Percentiles rank a stretch among this genome's conserved stretches.
Evolutionary conservation across 192 early-diverging fungal genomes (phyloP).

Genomic region (Podila minutissima): DNA sequence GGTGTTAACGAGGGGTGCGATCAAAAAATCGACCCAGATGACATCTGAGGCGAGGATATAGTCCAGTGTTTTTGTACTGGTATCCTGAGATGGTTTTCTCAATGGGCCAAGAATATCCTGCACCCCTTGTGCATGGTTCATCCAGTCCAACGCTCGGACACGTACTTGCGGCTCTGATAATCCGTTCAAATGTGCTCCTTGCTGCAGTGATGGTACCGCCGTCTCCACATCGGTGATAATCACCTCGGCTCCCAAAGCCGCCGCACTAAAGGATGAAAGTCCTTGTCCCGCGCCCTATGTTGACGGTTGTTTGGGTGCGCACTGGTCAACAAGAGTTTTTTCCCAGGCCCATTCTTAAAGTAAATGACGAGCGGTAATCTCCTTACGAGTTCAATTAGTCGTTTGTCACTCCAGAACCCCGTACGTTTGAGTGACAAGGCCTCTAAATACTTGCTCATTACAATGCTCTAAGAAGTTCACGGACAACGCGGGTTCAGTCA

Average conservation of each 20-base stretch:
- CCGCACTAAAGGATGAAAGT: constrained; percentile 41
- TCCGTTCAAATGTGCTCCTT: constrained; percentile 20
- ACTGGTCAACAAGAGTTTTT: no score
- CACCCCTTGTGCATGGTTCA: constrained; percentile 8
- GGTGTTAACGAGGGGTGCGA: constrained; percentile 50
- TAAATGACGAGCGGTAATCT: no score
- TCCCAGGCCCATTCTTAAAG: no score
- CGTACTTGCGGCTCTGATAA: constrained; percentile 19
- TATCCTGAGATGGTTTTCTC: background rate
- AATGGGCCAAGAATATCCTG: constrained; percentile 7
- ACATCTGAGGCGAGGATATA: constrained; percentile 58
- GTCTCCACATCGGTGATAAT: constrained; percentile 46
- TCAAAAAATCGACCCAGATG: constrained; percentile 58
- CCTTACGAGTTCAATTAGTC: constrained; percentile 45
- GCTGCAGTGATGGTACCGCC: constrained; percentile 18
- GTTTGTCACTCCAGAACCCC: constrained; percentile 19
- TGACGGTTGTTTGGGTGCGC: no score
- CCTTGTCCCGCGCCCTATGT: constrained; percentile 51
- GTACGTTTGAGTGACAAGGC: constrained; percentile 10
- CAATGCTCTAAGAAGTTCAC: constrained; percentile 23
- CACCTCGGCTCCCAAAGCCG: constrained; percentile 41
- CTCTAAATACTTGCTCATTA: constrained; percentile 47
- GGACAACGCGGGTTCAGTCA: background rate
- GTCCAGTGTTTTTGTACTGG: constrained; percentile 15
- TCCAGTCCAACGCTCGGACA: constrained; percentile 43